Base-by-base conservation (phyloP, 2,329 filamentous ascomycete species). In the Phyllosticta citriasiana region DNA sequence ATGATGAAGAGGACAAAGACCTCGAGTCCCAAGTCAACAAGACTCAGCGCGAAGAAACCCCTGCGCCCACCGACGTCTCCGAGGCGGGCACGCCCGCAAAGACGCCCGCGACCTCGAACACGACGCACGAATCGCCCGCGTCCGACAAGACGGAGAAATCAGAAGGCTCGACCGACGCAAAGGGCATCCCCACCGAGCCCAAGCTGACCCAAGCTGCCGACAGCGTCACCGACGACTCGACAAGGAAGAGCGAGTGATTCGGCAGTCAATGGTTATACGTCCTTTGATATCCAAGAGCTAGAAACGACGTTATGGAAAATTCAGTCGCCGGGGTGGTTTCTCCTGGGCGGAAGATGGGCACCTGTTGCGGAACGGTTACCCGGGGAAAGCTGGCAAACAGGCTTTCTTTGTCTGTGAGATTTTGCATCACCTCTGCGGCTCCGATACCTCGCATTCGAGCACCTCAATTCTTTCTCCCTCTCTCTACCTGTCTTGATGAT, bases 1-100 rank as follows among this genome's bases (percentile, higher is more conserved):
- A 91, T 69, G 88, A 91, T 72, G 90, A 95, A 71, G 84, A 86
- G 68, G 89, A 95, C 71, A 89, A 90, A 74, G 91, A 96, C 72
- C 81, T 92, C 65, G 87, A 84, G 66, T 92, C 88, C 74, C 91
- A 96, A 78, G 88, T 94, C 64, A 83, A 84, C 72, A 92, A 89
- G 78, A 78, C 52, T 55, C 60, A 61, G 60, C 60, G 60, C 51
- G 60, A 61, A 40, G 60, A 61, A 30, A 61, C 60, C 27, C 60
- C 60, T 47, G 60, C 60, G 30, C 60, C 60, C 50, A 54, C 55
- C 47, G 60, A 55, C 30, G 55, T 55, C 55, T 55, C 55, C 14
- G 60, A 61, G 50, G 60, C 60, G 53, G 60, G 60, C 30, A 61
- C 60, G 55, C 60, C 60, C 51, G 54, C 59, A n/a, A 61, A 61